These are phyloP conservation scores for Fusarium sp. DNA, from an alignment of 2,329 filamentous ascomycete species.

Conservation along the genomic window DNA sequence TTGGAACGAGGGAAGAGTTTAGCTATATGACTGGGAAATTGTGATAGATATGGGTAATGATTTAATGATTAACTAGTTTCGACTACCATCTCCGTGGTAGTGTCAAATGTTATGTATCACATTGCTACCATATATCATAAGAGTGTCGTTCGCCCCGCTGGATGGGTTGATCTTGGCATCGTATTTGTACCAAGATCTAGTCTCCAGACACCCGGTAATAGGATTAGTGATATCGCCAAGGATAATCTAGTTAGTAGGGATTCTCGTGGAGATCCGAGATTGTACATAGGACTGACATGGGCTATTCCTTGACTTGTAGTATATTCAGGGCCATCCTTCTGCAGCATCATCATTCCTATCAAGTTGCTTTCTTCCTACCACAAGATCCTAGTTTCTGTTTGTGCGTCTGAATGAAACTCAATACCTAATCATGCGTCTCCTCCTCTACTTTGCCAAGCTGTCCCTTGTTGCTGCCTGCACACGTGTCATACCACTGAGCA, in stretches of 20 bases:
- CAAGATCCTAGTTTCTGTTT: not conserved
- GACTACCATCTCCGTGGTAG: not conserved
- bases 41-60: not conserved
- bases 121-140: not conserved
- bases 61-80: too few relatives aligned
- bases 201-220: not conserved
- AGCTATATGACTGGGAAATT: not conserved
- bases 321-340: not conserved
- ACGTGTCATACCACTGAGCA: slow-evolving; percentile 1
- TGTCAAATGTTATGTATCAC: not conserved
- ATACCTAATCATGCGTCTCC: not conserved
- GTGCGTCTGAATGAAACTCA: not conserved
- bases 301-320: not conserved
- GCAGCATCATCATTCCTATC: not conserved
- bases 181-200: not conserved
- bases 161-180: not conserved
- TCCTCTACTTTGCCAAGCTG: not conserved
- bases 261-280: not conserved
- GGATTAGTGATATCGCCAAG: not conserved
- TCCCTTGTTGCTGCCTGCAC: slow-evolving; percentile 3
- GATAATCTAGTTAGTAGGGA: not conserved
- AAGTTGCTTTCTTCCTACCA: not conserved
- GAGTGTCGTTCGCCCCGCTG: not conserved
- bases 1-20: not conserved
- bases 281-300: not conserved